Percentiles rank a stretch among this genome's conserved stretches.
These are phyloP conservation scores for Penicillium salamii DNA, from an alignment of 495 filamentous ascomycete genomes.

Conservation along the genomic window DNA sequence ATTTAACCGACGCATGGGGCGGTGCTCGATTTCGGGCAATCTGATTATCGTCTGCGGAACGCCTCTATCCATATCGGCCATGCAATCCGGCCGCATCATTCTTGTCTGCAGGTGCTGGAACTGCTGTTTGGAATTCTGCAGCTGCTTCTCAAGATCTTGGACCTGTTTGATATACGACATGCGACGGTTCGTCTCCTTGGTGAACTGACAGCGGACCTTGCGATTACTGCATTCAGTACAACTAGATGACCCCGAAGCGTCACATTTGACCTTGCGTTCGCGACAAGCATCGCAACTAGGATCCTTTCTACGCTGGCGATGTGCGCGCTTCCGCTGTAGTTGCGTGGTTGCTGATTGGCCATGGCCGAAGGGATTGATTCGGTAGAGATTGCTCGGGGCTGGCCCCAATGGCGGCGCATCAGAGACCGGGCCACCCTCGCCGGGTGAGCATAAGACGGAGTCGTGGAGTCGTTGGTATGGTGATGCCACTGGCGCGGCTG, in stretches of 20 bases:
- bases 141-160: constrained; percentile 93
- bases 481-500: constrained; percentile 27
- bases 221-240: constrained; percentile 96
- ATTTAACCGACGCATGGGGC: constrained; percentile 58
- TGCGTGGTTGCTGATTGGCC: constrained; percentile 49
- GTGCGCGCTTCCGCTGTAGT: constrained; percentile 79
- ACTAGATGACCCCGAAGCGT: constrained; percentile 91
- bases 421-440: constrained; percentile 30
- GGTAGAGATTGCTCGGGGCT: constrained; percentile 34
- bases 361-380: constrained; percentile 42
- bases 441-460: constrained; percentile 42
- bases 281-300: constrained; percentile 97
- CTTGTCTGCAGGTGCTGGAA: constrained; percentile 64
- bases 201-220: constrained; percentile 96
- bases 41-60: constrained; percentile 58
- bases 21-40: constrained; percentile 67
- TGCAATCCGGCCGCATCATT: constrained; percentile 34
- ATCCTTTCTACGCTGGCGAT: constrained; percentile 91
- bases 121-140: constrained; percentile 70
- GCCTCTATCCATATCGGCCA: constrained; percentile 61
- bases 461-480: constrained; percentile 43
- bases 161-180: constrained; percentile 99
- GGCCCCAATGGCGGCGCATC: constrained; percentile 36
- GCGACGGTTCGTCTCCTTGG: constrained; percentile 95
- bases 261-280: constrained; percentile 98